Base-by-base conservation (phyloP, 164 flowering plant species). In the Nelumbo lutea region DNA sequence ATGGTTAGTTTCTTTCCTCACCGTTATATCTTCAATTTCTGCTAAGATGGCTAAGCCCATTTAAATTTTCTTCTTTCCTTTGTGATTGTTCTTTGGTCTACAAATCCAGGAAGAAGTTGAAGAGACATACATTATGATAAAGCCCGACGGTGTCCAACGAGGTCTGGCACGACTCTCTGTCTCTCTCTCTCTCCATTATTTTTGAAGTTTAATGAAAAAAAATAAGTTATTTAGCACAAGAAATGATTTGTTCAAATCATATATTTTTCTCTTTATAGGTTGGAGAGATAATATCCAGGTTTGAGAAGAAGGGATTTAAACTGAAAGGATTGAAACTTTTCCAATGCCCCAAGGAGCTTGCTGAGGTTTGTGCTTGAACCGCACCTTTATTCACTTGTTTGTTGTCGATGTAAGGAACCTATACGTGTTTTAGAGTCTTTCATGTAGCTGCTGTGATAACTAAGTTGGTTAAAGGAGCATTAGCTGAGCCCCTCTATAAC, bases 271-370 rank as follows among this genome's bases (percentile, higher is more conserved):
- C 11, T 8, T 53, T 58, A 9, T 73, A 95, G 99, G 96, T 95
- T 70, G 99, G 99, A 57, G 98, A 95, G 79, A 83, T 95, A 41
- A 92, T 95, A 71, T 87, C 98, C 13, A 83, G 97, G 71, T 95
- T 92, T 81, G 99, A 95, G 94, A 92, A 83, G 82, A 95, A 95
- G 79, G 99, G 99, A 1, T 95, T 95, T 72, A 88, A 90, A 63
- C 53, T 95, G 68, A 90, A 83, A 47, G 99, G 99, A 5, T 77
- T 95, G 84, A 95, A 95, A 90, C 89, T 92, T 61, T 90, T 93
- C 72, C 87, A 87, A 59, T 90, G 96, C 83, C 90, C 99, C 72
- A 72, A 79, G 77, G 93, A 90, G 56, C 79, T 95, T 69, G 99
- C 99, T 1, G 89, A 95, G 98, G 99, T 92, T 83, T 80, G 86